Percentiles rank a stretch among this genome's conserved stretches.
phyloP scores from a whole-genome alignment of 225 moss, liverwort and hornwort genomes.

The Antitrichia curtipendula region DNA sequence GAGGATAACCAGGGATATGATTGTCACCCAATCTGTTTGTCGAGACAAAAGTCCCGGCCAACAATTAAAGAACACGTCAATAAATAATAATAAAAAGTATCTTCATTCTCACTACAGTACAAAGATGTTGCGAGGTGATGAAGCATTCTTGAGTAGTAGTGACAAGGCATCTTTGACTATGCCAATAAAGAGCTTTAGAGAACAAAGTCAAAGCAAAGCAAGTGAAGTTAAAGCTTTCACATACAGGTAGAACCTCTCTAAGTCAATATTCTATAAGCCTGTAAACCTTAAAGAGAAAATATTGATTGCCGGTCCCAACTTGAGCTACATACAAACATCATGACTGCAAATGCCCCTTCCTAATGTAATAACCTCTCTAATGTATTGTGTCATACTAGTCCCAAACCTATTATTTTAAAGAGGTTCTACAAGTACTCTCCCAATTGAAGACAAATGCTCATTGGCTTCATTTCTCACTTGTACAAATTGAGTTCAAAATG shows the following conservation, averaged over 20 bases:
- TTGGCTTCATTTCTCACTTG: neutral
- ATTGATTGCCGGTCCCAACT: too few relatives aligned
- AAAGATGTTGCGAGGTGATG: neutral
- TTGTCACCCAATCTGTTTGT: slow-evolving; percentile 75
- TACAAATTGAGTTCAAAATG: neutral
- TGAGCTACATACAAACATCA: too few relatives aligned
- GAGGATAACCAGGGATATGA: slow-evolving; percentile 55
- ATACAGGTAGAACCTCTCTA: too few relatives aligned
- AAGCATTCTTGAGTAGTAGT: neutral
- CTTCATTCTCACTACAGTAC: neutral
- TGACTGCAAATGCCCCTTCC: too few relatives aligned
- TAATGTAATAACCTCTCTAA: too few relatives aligned
- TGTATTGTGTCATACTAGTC: too few relatives aligned
- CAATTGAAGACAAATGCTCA: neutral
- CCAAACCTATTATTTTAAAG: too few relatives aligned
- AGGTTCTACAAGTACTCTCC: too few relatives aligned
- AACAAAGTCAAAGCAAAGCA: neutral
- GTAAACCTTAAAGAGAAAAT: too few relatives aligned
- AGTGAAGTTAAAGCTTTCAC: neutral
- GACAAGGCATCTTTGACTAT: neutral
- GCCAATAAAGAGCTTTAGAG: neutral
- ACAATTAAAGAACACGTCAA: neutral
- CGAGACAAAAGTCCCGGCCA: neutral
- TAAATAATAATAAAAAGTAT: neutral
- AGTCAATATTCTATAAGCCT: too few relatives aligned